These are phyloP conservation scores for Fusarium sp. DNA, from an alignment of 2,329 filamentous ascomycete species.

Conservation along the genomic window DNA sequence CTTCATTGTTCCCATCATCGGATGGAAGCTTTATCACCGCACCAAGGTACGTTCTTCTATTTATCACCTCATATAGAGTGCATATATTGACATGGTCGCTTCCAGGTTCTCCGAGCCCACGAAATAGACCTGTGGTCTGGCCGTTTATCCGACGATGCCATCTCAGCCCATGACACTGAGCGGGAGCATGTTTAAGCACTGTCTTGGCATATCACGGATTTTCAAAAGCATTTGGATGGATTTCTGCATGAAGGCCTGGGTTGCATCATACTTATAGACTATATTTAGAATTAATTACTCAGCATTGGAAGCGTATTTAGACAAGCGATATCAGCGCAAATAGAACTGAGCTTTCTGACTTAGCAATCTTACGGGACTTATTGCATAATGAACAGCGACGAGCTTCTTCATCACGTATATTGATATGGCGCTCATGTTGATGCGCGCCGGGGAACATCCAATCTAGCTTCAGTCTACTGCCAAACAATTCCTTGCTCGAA, in stretches of 20 bases:
- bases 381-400: accelerated
- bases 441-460: no score
- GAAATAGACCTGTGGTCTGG: slow-evolving; percentile 59
- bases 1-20: slow-evolving; percentile 67
- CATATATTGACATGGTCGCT: no score
- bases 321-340: background rate
- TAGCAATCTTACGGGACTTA: accelerated
- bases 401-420: accelerated
- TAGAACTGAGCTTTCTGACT: background rate
- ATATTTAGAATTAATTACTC: background rate
- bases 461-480: background rate
- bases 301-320: background rate
- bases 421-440: background rate
- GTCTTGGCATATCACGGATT: accelerated
- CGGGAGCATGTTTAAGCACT: background rate
- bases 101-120: slow-evolving; percentile 50
- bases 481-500: background rate
- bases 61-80: no score
- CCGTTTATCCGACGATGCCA: slow-evolving; percentile 15
- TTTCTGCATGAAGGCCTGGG: accelerated
- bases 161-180: background rate
- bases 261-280: background rate
- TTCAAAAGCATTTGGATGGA: background rate
- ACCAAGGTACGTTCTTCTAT: no score
- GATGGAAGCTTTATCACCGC: slow-evolving; percentile 59